phyloP scores from a whole-genome alignment of 306 rosid species.

The Crotalaria pallida region DNA sequence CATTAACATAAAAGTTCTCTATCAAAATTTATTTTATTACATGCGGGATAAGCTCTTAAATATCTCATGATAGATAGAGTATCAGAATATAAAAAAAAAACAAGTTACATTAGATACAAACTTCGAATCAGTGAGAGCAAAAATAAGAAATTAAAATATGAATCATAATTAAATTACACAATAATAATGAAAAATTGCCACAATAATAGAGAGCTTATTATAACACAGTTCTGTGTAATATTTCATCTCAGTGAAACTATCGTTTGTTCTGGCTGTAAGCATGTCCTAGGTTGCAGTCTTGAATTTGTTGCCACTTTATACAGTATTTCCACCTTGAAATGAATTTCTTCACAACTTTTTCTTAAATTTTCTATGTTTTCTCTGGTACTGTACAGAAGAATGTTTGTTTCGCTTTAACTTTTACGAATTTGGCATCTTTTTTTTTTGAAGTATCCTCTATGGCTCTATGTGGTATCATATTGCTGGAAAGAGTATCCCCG shows the following conservation, averaged over 20 bases:
- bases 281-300: background rate
- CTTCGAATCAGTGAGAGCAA: constrained; percentile 4
- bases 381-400: constrained; percentile 2
- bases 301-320: background rate
- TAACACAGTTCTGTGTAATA: constrained; percentile 10
- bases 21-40: background rate
- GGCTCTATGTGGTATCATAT: background rate
- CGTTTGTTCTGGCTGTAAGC: background rate
- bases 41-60: background rate
- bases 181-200: background rate
- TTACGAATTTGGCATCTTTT: constrained; percentile 16
- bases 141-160: constrained; percentile 2
- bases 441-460: constrained; percentile 21
- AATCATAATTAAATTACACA: constrained; percentile 24
- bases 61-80: constrained; percentile 1
- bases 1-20: background rate
- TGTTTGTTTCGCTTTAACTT: background rate
- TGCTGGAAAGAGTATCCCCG: too few relatives aligned
- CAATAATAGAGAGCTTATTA: constrained; percentile 18
- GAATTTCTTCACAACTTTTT: background rate
- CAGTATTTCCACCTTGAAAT: background rate
- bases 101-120: constrained; percentile 18
- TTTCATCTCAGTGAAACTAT: background rate
- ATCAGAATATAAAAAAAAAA: background rate
- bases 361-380: background rate